Percentiles rank a stretch among this genome's conserved stretches.
Evolutionary conservation across 78 protist species (phyloP).

Genomic region (Dictyostelium citrinum): DNA sequence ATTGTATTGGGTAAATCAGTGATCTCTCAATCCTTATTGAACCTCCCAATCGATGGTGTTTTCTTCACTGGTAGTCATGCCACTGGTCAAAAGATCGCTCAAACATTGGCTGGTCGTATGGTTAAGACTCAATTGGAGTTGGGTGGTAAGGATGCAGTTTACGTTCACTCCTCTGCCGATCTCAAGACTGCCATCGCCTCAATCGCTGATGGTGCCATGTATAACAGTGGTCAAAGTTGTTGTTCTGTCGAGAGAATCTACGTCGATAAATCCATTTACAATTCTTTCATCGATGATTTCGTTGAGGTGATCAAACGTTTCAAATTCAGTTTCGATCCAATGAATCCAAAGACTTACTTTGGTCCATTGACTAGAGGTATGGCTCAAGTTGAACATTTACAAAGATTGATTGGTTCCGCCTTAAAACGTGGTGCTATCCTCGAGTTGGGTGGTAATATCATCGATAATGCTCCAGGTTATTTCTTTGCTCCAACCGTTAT

Average conservation of each 20-base stretch:
- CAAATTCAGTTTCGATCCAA: slow-evolving; percentile 68
- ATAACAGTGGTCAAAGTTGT: slow-evolving; percentile 79
- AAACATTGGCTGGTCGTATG: slow-evolving; percentile 64
- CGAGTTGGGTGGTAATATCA: slow-evolving; percentile 71
- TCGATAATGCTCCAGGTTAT: slow-evolving; percentile 60
- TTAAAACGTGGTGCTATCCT: slow-evolving; percentile 64
- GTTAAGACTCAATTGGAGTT: slow-evolving; percentile 54
- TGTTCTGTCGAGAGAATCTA: slow-evolving; percentile 82
- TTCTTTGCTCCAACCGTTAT: slow-evolving; percentile 77
- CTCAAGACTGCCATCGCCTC: slow-evolving; percentile 11
- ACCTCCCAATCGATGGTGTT: slow-evolving; percentile 69
- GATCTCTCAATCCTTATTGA: slow-evolving; percentile 43
- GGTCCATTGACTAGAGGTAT: slow-evolving; percentile 80
- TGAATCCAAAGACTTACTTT: slow-evolving; percentile 56
- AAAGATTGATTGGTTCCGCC: slow-evolving; percentile 20
- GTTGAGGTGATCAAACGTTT: slow-evolving; percentile 25
- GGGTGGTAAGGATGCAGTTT: slow-evolving; percentile 77
- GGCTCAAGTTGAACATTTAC: slow-evolving; percentile 63
- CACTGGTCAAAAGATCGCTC: slow-evolving; percentile 57
- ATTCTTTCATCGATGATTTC: slow-evolving; percentile 20
- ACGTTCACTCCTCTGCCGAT: slow-evolving; percentile 65
- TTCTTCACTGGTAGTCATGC: slow-evolving; percentile 63
- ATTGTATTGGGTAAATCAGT: slow-evolving; percentile 50
- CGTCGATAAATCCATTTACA: slow-evolving; percentile 67
- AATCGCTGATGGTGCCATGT: slow-evolving; percentile 82